A percentile compares a stretch with the other conserved stretches of the same genome.
These are phyloP conservation scores for Xylaria scruposa DNA, from an alignment of 495 filamentous ascomycete species.

Conservation along the genomic window DNA sequence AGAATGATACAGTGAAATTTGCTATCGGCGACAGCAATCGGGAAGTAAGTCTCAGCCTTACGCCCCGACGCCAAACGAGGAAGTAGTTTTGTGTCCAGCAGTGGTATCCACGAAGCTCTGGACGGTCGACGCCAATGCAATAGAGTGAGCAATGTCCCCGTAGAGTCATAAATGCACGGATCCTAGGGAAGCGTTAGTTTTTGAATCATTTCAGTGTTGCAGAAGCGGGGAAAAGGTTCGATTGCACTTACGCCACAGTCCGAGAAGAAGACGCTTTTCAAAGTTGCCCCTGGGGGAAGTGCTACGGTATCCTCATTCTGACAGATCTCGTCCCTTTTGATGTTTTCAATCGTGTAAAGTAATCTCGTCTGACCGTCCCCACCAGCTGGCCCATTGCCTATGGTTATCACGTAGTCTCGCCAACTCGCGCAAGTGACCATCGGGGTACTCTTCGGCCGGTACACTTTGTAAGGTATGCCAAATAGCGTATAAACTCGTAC, in stretches of 20 bases:
- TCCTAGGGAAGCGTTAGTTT: slow-evolving; percentile 60
- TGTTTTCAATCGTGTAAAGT: slow-evolving; percentile 88
- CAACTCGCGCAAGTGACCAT: slow-evolving; percentile 91
- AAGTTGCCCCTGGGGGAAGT: slow-evolving; percentile 69
- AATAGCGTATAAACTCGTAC: slow-evolving; percentile 92
- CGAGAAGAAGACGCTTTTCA: slow-evolving; percentile 89
- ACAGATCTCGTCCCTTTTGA: slow-evolving; percentile 89
- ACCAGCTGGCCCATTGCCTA: slow-evolving; percentile 88
- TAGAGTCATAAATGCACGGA: slow-evolving; percentile 91
- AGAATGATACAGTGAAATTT: slow-evolving; percentile 99
- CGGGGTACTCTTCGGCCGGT: slow-evolving; percentile 86
- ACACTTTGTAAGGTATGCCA: slow-evolving; percentile 85
- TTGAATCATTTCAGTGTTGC: neutral
- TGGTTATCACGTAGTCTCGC: slow-evolving; percentile 90
- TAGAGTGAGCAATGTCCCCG: slow-evolving; percentile 83
- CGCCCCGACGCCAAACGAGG: slow-evolving; percentile 80
- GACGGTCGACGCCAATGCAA: slow-evolving; percentile 88
- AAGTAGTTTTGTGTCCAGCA: slow-evolving; percentile 85
- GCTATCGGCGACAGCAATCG: slow-evolving; percentile 87
- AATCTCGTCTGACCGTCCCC: slow-evolving; percentile 76
- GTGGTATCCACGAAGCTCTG: slow-evolving; percentile 88
- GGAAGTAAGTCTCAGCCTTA: slow-evolving; percentile 92
- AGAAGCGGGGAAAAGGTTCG: neutral
- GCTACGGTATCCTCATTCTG: slow-evolving; percentile 93
- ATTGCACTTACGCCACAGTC: slow-evolving; percentile 71